Evolutionary conservation across 2,329 filamentous ascomycete genomes (phyloP).

Genomic region (Cercospora sp.): DNA sequence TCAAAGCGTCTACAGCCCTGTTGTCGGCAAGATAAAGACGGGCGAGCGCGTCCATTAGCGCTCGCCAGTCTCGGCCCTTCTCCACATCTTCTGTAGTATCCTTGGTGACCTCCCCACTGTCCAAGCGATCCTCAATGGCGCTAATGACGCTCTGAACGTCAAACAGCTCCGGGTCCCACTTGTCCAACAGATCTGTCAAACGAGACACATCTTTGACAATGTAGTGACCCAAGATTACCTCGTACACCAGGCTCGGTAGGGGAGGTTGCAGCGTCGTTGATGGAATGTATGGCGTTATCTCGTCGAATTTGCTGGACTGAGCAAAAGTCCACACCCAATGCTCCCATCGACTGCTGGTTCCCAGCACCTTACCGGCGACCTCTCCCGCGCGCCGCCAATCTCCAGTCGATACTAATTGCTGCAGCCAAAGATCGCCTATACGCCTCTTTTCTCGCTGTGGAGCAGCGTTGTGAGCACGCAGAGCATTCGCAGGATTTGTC

Average conservation of each 20-base stretch:
- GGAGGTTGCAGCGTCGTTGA: slow-evolving; percentile 73
- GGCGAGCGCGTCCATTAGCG: slow-evolving; percentile 83
- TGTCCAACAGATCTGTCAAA: slow-evolving; percentile 76
- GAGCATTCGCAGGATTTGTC: slow-evolving; percentile 31
- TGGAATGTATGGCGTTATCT: slow-evolving; percentile 83
- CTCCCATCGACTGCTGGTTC: slow-evolving; percentile 81
- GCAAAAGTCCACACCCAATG: slow-evolving; percentile 95
- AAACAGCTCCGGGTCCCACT: slow-evolving; percentile 83
- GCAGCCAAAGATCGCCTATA: slow-evolving; percentile 90
- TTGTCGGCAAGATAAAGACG: slow-evolving; percentile 81
- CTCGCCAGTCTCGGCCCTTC: slow-evolving; percentile 74
- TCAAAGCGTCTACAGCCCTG: slow-evolving; percentile 78
- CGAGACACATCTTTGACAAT: slow-evolving; percentile 72
- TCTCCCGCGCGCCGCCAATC: slow-evolving; percentile 78
- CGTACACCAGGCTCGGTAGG: slow-evolving; percentile 79
- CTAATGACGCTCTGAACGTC: slow-evolving; percentile 74
- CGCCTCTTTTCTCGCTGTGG: slow-evolving; percentile 84
- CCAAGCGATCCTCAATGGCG: slow-evolving; percentile 78
- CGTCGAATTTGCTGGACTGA: slow-evolving; percentile 80
- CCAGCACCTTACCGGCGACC: slow-evolving; percentile 79
- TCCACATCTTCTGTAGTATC: slow-evolving; percentile 74
- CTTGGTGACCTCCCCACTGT: slow-evolving; percentile 70
- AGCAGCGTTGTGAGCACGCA: slow-evolving; percentile 49
- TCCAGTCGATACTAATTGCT: slow-evolving; percentile 72
- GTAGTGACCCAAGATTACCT: slow-evolving; percentile 86